These are phyloP conservation scores for Jacaranda mimosifolia DNA, from an alignment of 257 asterid genomes.

Conservation along the genomic window DNA sequence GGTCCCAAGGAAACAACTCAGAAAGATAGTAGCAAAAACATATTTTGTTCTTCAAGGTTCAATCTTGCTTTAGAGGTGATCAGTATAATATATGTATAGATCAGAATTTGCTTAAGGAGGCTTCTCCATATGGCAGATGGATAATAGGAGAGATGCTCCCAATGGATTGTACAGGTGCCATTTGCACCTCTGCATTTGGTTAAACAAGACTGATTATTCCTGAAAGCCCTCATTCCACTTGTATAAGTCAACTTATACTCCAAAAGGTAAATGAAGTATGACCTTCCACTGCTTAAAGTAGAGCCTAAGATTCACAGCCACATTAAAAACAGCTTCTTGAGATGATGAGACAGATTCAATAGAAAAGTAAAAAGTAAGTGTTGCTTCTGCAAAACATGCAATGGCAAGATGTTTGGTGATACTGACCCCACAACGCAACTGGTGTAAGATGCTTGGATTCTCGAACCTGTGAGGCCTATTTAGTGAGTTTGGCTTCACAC, in stretches of 20 bases:
- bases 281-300: slow-evolving; percentile 14
- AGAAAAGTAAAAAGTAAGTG: background rate
- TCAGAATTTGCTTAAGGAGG: background rate
- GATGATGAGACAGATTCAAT: slow-evolving; percentile 31
- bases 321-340: slow-evolving; percentile 29
- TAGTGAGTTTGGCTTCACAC: slow-evolving; percentile 97
- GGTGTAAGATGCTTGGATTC: slow-evolving; percentile 90
- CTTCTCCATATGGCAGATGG: background rate
- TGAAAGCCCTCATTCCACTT: background rate
- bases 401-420: slow-evolving; percentile 27
- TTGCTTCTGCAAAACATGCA: slow-evolving; percentile 21
- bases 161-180: slow-evolving; percentile 24
- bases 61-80: background rate
- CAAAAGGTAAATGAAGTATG: slow-evolving; percentile 23
- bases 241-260: background rate
- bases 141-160: background rate
- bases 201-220: slow-evolving; percentile 25
- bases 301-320: slow-evolving; percentile 1
- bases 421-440: slow-evolving; percentile 99
- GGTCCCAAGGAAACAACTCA: background rate
- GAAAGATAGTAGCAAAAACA: background rate
- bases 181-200: slow-evolving; percentile 15
- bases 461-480: slow-evolving; percentile 92
- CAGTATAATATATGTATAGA: background rate
- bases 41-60: background rate